phyloP scores from a whole-genome alignment of 306 rosid species.

The Corylus americana region DNA sequence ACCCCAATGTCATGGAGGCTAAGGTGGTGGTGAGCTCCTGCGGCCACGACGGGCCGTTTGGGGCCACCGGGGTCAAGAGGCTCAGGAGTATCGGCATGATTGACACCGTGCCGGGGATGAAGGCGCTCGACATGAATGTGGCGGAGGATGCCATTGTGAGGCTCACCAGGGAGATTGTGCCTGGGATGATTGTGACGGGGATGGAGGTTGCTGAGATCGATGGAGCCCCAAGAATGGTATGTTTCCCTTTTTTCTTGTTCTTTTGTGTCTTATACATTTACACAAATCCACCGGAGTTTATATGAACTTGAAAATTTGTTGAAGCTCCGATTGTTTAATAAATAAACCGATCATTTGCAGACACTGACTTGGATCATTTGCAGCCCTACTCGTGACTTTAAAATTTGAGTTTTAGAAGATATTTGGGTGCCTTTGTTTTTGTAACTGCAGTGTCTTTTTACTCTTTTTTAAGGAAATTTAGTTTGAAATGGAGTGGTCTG shows the following conservation, averaged over 20 bases:
- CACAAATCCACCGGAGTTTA: too few species aligned
- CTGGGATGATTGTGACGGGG: constrained; percentile 98
- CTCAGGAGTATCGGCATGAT: constrained; percentile 81
- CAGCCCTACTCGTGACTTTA: too few species aligned
- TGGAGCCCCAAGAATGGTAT: constrained; percentile 97
- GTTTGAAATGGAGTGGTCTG: too few species aligned
- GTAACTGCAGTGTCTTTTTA: too few species aligned
- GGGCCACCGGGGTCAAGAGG: constrained; percentile 93
- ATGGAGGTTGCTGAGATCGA: constrained; percentile 99
- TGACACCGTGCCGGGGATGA: constrained; percentile 86
- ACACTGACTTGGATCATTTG: too few species aligned
- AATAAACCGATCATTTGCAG: too few species aligned
- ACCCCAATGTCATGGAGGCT: constrained; percentile 96
- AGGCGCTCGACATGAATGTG: constrained; percentile 87
- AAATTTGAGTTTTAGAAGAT: too few species aligned
- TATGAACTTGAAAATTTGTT: too few species aligned
- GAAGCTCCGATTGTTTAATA: too few species aligned
- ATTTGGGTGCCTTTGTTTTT: too few species aligned
- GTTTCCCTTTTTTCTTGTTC: not conserved
- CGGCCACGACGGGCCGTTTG: constrained; percentile 94
- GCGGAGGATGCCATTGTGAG: constrained; percentile 90
- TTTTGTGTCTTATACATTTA: not conserved
- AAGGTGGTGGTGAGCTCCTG: constrained; percentile 94
- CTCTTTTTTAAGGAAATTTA: too few species aligned
- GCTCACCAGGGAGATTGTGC: constrained; percentile 82